Evolutionary conservation across 352 stramenopile genomes (phyloP), one percentile per base, ranked within the genome.

Genomic region (Phytopythium mirpurense): DNA sequence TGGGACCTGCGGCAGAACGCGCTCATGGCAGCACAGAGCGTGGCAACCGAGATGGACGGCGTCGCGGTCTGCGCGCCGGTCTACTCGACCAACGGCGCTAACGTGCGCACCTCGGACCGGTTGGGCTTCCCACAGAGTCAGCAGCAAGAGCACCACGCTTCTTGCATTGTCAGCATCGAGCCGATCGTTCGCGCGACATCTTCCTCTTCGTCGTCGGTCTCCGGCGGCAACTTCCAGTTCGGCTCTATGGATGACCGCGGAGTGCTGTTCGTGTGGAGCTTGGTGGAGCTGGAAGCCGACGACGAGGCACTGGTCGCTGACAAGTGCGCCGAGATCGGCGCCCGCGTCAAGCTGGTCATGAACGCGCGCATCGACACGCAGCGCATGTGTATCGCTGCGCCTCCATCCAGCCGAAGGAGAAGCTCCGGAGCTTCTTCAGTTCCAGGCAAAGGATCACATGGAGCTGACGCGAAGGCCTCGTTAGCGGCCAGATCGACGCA

Each of bases 231-330:
- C 3, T 88, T 90, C 50, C 80, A 90, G 51, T 83, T 90, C 50
- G 74, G 65, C 1, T 88, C 79, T 4, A 78, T 90, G 56, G 79
- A 90, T 27, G 74, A 90, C 44, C 79, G 79, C 10, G 79, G 79
- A 0, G 47, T 87, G 19, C 53, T 90, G 11, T 69, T 90, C 21
- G 68, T 90, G 31, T 90, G 79, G 79, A 88, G 79, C 19, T 51
- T 88, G n/a, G 70, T 90, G 31, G 76, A 86, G 29, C 75, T 78
- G 8, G 62, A 74, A 12, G 44, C 60, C 0, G 64, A 57, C 7
- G 69, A 83, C 21, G 70, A 86, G 36, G 63, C 74, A 14, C 43
- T 85, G 9, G 44, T 70, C 43, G 55, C 55, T 1, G 70, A 88
- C 50, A 86, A 81, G 48, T 90, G 77, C 50, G 70, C 86, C 5